Base-by-base conservation (phyloP, 106 monocot species). In the Acorus gramineus region DNA sequence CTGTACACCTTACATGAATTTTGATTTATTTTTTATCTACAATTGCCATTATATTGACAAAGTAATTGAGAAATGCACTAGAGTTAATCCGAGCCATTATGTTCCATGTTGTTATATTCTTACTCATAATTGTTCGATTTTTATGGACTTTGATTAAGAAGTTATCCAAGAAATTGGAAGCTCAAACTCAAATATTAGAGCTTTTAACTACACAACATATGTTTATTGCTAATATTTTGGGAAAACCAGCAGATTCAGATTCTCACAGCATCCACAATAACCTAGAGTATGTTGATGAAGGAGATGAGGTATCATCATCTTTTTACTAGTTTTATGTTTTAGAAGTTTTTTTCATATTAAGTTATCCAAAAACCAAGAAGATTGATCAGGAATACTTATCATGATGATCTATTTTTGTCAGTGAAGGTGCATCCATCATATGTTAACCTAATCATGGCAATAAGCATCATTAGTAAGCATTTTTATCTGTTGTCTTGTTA, bases 141-240 rank as follows among this genome's bases (percentile, higher is more conserved):
- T 28, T 28, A 28, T 75, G 47, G 88, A 98, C 44, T 68, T 68
- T 88, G 78, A 98, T 88, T 80, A 98, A 98, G 67, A 87, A 91
- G 47, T 69, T 98, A 50, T 92, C 83, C 9, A 74, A 79, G 65
- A 98, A 98, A 67, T 77, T 98, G 66, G 96, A 91, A 77, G 59
- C 52, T 53, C 96, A 91, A 72, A 96, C 96, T 2, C 96, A 91
- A 64, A 84, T 85, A 56, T 71, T 98, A 55, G 91, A 98, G 54
- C 91, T 91, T 53, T 50, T 98, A 72, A 78, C 79, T 66, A 65
- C 96, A 49, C 85, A 92, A 66, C 57, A 76, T 9, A 88, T 98
- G 85, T 78, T 81, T 10, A 78, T 68, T 61, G 83, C 77, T 64
- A 76, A 71, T 81, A 47, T 50, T 8, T 28, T 77, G 13, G 10